Conservation (phyloP, 805 yeast genomes). For the Nakazawaea ernobii region DNA sequence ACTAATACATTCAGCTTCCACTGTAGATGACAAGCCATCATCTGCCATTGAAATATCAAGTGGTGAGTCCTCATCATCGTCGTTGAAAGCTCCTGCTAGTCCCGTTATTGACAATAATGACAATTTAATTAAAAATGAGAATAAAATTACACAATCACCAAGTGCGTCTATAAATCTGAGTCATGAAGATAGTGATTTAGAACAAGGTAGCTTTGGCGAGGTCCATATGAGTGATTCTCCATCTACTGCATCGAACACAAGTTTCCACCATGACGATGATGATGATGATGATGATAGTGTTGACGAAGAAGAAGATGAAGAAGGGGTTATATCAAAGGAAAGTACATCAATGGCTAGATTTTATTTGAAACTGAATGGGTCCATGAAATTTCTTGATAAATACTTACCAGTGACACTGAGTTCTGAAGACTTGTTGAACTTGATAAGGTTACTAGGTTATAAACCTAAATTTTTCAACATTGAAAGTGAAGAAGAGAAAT, state of each 20-base stretch:
- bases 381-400: conserved; percentile 49
- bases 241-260: not conserved
- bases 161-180: conserved; percentile 14
- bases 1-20: not conserved
- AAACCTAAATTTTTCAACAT: conserved; percentile 19
- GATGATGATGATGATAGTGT: conserved; percentile 2
- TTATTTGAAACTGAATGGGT: conserved; percentile 56
- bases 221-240: not conserved
- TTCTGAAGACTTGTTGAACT: conserved; percentile 47
- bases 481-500: conserved; percentile 35
- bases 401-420: conserved; percentile 59
- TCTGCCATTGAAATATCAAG: not conserved
- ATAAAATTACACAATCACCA: not conserved
- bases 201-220: conserved; percentile 12
- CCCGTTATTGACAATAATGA: not conserved
- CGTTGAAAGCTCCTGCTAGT: too few relatives aligned
- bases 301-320: too few relatives aligned
- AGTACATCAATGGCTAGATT: conserved; percentile 41
- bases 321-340: conserved; percentile 29
- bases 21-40: not conserved
- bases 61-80: not conserved
- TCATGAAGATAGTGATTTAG: conserved; percentile 24
- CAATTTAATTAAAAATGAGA: not conserved
- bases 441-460: conserved; percentile 62
- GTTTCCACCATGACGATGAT: conserved; percentile 3